These are phyloP conservation scores for Neurospora sublineolata DNA, from an alignment of 495 filamentous ascomycete genomes.

Conservation along the genomic window DNA sequence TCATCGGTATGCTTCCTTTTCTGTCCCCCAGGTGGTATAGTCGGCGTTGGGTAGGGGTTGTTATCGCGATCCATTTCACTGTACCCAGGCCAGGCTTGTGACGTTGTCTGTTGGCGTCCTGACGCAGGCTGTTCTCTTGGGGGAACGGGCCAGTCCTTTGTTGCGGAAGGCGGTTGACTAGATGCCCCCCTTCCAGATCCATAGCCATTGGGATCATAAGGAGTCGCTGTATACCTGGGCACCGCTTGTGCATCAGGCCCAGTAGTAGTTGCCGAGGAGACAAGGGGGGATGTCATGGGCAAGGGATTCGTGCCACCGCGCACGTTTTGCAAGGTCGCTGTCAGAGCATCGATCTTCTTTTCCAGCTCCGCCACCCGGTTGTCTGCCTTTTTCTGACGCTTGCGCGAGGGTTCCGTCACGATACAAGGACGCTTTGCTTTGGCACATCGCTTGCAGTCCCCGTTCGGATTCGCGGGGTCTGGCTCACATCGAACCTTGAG, in stretches of 20 bases:
- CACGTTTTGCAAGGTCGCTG: slow-evolving; percentile 57
- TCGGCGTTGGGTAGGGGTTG: slow-evolving; percentile 10
- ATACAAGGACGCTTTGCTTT: slow-evolving; percentile 73
- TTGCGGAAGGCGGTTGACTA: not conserved
- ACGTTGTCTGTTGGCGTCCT: not conserved
- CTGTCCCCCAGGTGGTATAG: slow-evolving; percentile 29
- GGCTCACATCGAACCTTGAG: slow-evolving; percentile 87
- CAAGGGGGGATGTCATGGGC: slow-evolving; percentile 11
- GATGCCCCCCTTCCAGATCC: not conserved
- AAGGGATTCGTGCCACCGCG: slow-evolving; percentile 18
- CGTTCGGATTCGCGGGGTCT: slow-evolving; percentile 48
- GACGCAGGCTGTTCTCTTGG: not conserved
- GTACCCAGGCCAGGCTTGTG: not conserved
- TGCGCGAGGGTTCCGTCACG: slow-evolving; percentile 71
- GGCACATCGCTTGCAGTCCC: slow-evolving; percentile 72
- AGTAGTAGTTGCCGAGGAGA: slow-evolving; percentile 5
- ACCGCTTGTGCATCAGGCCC: not conserved
- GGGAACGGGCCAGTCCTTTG: not conserved
- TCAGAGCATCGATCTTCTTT: slow-evolving; percentile 85
- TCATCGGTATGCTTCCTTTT: slow-evolving; percentile 36
- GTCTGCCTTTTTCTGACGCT: slow-evolving; percentile 89
- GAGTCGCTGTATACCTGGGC: not conserved
- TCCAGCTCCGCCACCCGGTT: slow-evolving; percentile 86
- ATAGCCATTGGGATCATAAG: not conserved
- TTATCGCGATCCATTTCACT: not conserved